Evolutionary conservation across 2,329 filamentous ascomycete genomes (phyloP).

Genomic region (Pseudocercospora musae): DNA sequence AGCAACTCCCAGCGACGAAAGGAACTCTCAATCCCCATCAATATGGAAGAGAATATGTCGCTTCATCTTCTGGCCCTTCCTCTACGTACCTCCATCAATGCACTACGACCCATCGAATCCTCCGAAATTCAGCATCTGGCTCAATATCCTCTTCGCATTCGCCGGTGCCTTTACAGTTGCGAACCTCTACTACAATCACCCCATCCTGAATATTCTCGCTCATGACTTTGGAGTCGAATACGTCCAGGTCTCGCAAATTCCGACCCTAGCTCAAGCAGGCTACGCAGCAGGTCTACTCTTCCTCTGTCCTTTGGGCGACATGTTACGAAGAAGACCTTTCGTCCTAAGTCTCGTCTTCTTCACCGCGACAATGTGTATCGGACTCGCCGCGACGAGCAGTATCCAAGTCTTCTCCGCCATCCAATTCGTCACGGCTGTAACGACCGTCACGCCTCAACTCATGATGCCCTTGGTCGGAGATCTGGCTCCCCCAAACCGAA

Average conservation of each 20-base stretch:
- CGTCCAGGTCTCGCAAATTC: constrained; percentile 64
- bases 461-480: constrained; percentile 81
- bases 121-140: constrained; percentile 62
- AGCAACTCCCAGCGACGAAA: not conserved
- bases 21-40: constrained; percentile 5
- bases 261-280: constrained; percentile 74
- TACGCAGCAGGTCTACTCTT: constrained; percentile 73
- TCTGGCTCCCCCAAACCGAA: constrained; percentile 65
- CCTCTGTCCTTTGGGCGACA: constrained; percentile 71
- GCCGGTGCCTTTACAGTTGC: constrained; percentile 69
- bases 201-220: constrained; percentile 73
- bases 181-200: constrained; percentile 78
- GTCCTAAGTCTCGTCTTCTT: constrained; percentile 61
- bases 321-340: constrained; percentile 64
- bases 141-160: constrained; percentile 70
- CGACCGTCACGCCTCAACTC: constrained; percentile 70
- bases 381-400: constrained; percentile 64
- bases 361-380: constrained; percentile 67
- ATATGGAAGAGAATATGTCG: constrained; percentile 27
- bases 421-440: constrained; percentile 71
- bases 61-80: constrained; percentile 47
- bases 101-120: constrained; percentile 66
- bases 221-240: constrained; percentile 67
- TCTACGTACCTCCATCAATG: constrained; percentile 57
- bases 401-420: constrained; percentile 65